Base-by-base conservation (phyloP, 2,329 filamentous ascomycete species). In the Pseudogymnoascus sp. region DNA sequence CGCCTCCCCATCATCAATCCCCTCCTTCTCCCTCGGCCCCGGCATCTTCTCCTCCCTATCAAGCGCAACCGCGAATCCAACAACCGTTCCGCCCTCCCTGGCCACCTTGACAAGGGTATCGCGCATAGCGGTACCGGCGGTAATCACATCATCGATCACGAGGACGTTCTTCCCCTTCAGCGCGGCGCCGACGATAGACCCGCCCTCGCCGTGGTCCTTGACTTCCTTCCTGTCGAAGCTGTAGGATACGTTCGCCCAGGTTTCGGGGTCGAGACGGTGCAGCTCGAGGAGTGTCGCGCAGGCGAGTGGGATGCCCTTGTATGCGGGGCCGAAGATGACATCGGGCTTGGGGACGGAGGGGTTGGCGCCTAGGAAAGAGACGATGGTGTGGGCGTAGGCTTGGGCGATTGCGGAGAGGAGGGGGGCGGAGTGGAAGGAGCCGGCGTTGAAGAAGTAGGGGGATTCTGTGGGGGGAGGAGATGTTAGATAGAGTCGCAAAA, bases 71-170 rank as follows among this genome's bases (percentile, higher is more conserved):
- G 87, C 79, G 48, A 88, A 83, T 23, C 85, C 85, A 2, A 84
- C 82, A 43, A 88, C 77, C 65, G 78, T 81, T 1, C 85, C 86
- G 2, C 85, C 85, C 68, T 88, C 82, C 66, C 77, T 79, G 70
- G 82, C 77, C 68, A 88, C 86, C 43, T 88, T 85, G 21, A 79
- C 78, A 48, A 88, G 83, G 6, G 85, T 83, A 72, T 88, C 85
- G 31, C 85, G 79, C 69, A 88, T 81, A 4, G 86, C 86, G 5
- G 85, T 89, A 10, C 86, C 86, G 0, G 85, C 85, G 1, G 86
- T 89, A 71, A 88, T 87, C 37, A 89, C 86, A 76, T 88, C 86
- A 75, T 88, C 86, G n/a, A 89, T 81, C 62, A 88, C 83, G 16
- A 88, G 78, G n/a, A 88, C 79, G 61, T 79, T 79, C 77, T 86